phyloP scores from a whole-genome alignment of 179 eudicot genomes.

The Dionaea muscipula region DNA sequence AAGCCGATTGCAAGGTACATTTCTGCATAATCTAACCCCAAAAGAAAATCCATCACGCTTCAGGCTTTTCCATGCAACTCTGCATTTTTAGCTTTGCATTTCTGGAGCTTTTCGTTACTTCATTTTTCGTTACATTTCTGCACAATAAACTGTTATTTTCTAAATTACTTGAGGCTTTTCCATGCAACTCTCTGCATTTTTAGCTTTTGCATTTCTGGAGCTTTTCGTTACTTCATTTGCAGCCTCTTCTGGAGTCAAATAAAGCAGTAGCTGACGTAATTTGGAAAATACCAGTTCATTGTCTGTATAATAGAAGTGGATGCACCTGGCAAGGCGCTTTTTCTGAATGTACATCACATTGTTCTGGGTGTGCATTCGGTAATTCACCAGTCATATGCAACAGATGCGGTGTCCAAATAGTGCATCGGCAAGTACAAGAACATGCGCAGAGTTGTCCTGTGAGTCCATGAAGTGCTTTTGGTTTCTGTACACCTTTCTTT shows the following conservation, averaged over 20 bases:
- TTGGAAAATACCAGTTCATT: constrained; percentile 61
- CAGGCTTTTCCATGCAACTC: background rate
- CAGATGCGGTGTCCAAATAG: constrained; percentile 68
- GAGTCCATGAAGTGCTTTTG: constrained; percentile 20
- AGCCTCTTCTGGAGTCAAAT: constrained; percentile 77
- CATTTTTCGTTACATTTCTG: no score
- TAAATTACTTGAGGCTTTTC: no score
- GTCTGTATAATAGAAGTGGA: constrained; percentile 81
- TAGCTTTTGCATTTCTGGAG: constrained; percentile 9
- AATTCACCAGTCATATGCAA: constrained; percentile 82
- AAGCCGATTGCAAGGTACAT: constrained; percentile 76
- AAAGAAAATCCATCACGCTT: no score
- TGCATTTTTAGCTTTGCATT: constrained; percentile 4
- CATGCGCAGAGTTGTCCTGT: constrained; percentile 82
- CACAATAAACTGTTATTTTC: no score
- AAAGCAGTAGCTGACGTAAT: constrained; percentile 61
- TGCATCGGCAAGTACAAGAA: constrained; percentile 91
- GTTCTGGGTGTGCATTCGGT: constrained; percentile 69
- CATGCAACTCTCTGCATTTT: background rate
- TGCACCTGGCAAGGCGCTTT: constrained; percentile 89
- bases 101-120: constrained; percentile 8
- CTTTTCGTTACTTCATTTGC: constrained; percentile 16
- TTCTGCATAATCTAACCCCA: background rate
- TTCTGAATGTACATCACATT: constrained; percentile 60
- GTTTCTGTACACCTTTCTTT: background rate